A percentile compares a stretch with the other conserved stretches of the same genome.
These are phyloP conservation scores for Neobulgaria alba DNA, from an alignment of 2,329 filamentous ascomycete species.

Conservation along the genomic window DNA sequence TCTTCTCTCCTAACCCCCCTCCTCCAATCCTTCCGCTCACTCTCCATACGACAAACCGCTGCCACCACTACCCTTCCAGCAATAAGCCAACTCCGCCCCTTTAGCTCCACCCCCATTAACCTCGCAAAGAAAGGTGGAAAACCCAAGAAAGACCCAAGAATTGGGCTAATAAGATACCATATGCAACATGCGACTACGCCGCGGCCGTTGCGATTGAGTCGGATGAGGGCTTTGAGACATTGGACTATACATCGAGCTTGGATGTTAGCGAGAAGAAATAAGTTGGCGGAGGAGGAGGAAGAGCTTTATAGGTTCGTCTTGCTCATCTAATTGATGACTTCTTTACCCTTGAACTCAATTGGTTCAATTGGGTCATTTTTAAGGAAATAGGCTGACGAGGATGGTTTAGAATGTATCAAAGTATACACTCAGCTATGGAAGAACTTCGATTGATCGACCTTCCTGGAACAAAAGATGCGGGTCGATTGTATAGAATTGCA, in stretches of 20 bases:
- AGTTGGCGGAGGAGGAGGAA: conserved; percentile 52
- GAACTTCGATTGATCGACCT: conserved; percentile 54
- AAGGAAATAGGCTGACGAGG: background rate
- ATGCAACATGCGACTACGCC: conserved; percentile 60
- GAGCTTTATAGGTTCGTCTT: conserved; percentile 57
- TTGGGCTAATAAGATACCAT: conserved; percentile 60
- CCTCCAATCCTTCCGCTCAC: conserved; percentile 6
- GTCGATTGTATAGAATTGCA: conserved; percentile 74
- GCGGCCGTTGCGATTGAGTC: conserved; percentile 78
- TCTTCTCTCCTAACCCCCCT: conserved; percentile 22
- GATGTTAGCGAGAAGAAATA: conserved; percentile 68
- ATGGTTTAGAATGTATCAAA: conserved; percentile 51
- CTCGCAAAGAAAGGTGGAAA: conserved; percentile 1
- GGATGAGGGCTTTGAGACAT: conserved; percentile 80
- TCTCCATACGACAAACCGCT: background rate
- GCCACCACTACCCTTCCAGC: conserved; percentile 1
- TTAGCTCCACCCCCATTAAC: conserved; percentile 15
- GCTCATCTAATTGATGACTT: background rate
- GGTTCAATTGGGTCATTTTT: background rate
- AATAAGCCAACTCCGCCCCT: conserved; percentile 6
- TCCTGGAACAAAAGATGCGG: conserved; percentile 39
- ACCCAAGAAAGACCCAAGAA: conserved; percentile 19
- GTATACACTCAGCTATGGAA: conserved; percentile 81
- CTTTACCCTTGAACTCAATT: no score
- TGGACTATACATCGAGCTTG: conserved; percentile 99